Conservation (phyloP, 1,284 basidiomycete genomes). For the Ganoderma resinaceum region DNA sequence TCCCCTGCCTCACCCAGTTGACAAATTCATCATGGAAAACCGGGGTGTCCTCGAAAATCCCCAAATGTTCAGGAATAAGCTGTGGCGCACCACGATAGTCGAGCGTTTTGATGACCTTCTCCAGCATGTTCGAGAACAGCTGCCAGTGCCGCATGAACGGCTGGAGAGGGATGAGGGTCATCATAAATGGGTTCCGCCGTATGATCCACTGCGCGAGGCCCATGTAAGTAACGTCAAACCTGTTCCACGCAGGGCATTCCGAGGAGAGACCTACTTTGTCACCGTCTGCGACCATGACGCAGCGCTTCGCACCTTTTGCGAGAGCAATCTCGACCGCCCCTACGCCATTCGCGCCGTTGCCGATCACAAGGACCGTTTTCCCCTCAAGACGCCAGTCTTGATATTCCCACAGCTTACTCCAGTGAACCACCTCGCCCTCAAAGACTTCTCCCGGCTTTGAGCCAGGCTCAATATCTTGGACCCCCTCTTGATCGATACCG, state of each 20-base stretch:
- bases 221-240: not conserved
- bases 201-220: conserved; percentile 55
- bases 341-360: conserved; percentile 66
- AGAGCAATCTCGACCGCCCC: conserved; percentile 65
- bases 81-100: conserved; percentile 63
- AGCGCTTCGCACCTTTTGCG: conserved; percentile 51
- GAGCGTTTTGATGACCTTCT: conserved; percentile 53
- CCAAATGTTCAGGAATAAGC: conserved; percentile 48
- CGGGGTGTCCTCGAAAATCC: conserved; percentile 58
- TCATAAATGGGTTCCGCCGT: conserved; percentile 59
- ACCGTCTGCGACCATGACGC: conserved; percentile 53
- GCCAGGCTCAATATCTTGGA: conserved; percentile 11
- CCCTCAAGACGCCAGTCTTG: conserved; percentile 44
- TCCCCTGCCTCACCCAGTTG: conserved; percentile 54
- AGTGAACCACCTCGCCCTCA: conserved; percentile 57
- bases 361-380: conserved; percentile 60
- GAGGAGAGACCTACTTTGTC: conserved; percentile 38
- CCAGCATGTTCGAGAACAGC: conserved; percentile 60
- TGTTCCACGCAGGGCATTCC: not conserved
- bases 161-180: conserved; percentile 60
- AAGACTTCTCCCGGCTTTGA: conserved; percentile 39
- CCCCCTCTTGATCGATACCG: not conserved
- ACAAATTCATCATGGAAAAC: conserved; percentile 68
- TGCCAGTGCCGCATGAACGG: conserved; percentile 66
- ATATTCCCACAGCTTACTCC: conserved; percentile 57